phyloP scores from a whole-genome alignment of 2,329 filamentous ascomycete species.

The Simplicillium aogashimaense region DNA sequence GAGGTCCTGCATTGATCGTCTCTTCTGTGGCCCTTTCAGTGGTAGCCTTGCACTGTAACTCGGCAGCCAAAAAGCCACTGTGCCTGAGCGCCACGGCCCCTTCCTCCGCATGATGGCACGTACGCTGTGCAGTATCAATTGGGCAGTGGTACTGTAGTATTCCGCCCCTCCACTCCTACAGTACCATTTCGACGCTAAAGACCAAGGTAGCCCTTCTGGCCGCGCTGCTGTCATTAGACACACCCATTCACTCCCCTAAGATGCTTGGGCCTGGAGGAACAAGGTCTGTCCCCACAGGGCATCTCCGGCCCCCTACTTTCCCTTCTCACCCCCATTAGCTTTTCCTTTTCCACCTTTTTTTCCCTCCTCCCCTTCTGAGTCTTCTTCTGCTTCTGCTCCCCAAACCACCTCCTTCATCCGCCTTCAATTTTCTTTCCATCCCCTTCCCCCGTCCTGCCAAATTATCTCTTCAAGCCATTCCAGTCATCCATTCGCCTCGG shows the following conservation, averaged over 20 bases:
- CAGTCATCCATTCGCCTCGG: not conserved
- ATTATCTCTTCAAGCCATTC: too few species aligned
- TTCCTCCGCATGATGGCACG: too few species aligned
- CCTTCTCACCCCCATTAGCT: not conserved
- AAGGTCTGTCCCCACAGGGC: not conserved
- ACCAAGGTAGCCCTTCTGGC: too few species aligned
- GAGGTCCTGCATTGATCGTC: too few species aligned
- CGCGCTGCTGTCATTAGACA: not conserved
- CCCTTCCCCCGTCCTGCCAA: not conserved
- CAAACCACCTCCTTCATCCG: conserved; percentile 3
- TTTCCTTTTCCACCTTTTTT: not conserved
- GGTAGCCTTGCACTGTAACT: too few species aligned
- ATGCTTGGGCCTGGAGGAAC: not conserved
- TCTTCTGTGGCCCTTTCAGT: too few species aligned
- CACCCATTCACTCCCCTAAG: not conserved
- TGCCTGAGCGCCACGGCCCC: too few species aligned
- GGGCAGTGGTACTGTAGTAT: too few species aligned
- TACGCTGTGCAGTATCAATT: too few species aligned
- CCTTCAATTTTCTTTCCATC: conserved; percentile 3
- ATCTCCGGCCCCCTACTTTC: not conserved
- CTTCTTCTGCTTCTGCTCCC: not conserved
- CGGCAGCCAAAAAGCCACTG: too few species aligned
- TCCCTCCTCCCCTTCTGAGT: not conserved
- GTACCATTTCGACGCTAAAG: too few species aligned
- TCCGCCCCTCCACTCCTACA: too few species aligned